Evolutionary conservation across 306 rosid species (phyloP).

Genomic region (Leucaena leucocephala): DNA sequence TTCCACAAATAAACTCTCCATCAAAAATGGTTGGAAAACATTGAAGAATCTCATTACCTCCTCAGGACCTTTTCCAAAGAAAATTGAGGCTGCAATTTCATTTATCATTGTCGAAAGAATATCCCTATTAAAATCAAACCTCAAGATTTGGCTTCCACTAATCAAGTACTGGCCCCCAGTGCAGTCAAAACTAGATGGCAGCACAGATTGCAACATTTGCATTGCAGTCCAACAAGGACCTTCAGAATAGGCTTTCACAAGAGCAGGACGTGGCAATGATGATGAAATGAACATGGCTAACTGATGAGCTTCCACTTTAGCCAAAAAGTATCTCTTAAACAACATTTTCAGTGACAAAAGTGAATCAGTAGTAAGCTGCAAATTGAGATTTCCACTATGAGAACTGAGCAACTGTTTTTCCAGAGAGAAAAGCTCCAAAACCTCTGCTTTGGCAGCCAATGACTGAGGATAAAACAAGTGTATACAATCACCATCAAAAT

Average conservation of each 20-base stretch:
- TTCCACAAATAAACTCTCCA: conserved; percentile 78
- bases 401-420: conserved; percentile 95
- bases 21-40: conserved; percentile 78
- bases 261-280: conserved; percentile 69
- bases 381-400: conserved; percentile 81
- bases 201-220: conserved; percentile 75
- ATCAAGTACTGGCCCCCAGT: conserved; percentile 66
- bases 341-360: conserved; percentile 73
- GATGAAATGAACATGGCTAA: conserved; percentile 75
- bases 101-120: conserved; percentile 57
- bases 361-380: conserved; percentile 78
- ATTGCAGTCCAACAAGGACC: conserved; percentile 74
- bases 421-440: conserved; percentile 80
- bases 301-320: conserved; percentile 64
- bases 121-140: conserved; percentile 60
- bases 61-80: conserved; percentile 77
- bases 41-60: conserved; percentile 77
- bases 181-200: conserved; percentile 70
- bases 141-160: conserved; percentile 61
- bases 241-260: conserved; percentile 51
- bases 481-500: conserved; percentile 94
- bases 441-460: conserved; percentile 91
- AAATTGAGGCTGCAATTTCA: conserved; percentile 81
- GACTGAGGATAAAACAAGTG: conserved; percentile 95
- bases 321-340: conserved; percentile 53